Evolutionary conservation across 2,329 filamentous ascomycete species (phyloP).

Genomic region (Ophiostoma tasmaniense): DNA sequence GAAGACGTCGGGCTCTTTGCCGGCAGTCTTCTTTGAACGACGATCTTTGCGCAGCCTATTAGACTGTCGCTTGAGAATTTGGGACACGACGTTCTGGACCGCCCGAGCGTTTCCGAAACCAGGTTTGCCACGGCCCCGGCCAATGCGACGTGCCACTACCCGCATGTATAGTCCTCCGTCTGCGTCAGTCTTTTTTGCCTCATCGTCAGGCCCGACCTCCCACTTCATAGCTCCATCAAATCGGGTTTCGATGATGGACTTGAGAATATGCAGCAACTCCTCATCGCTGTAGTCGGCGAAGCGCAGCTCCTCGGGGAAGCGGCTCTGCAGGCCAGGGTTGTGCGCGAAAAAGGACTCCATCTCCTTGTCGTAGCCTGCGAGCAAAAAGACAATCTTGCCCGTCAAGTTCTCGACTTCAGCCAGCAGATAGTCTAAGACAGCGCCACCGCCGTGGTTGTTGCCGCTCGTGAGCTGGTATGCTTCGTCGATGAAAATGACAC

Average conservation of each 20-base stretch:
- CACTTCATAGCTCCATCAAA: slow-evolving; percentile 49
- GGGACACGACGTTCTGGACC: slow-evolving; percentile 51
- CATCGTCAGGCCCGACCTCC: slow-evolving; percentile 41
- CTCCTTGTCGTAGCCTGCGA: slow-evolving; percentile 64
- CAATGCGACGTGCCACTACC: slow-evolving; percentile 54
- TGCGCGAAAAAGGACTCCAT: slow-evolving; percentile 73
- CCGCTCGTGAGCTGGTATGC: slow-evolving; percentile 63
- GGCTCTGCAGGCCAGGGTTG: slow-evolving; percentile 61
- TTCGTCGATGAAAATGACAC: slow-evolving; percentile 70
- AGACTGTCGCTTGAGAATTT: slow-evolving; percentile 51
- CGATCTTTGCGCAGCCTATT: slow-evolving; percentile 44
- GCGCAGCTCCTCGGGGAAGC: slow-evolving; percentile 56
- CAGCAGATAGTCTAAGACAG: slow-evolving; percentile 62
- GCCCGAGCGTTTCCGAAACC: slow-evolving; percentile 68
- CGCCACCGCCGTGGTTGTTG: slow-evolving; percentile 47
- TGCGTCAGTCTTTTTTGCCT: not conserved
- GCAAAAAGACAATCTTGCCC: slow-evolving; percentile 61
- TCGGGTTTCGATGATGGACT: slow-evolving; percentile 43
- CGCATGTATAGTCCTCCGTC: slow-evolving; percentile 51
- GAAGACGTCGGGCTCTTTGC: slow-evolving; percentile 53
- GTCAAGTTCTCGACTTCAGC: slow-evolving; percentile 63
- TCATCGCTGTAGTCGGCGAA: slow-evolving; percentile 62
- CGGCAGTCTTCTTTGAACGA: slow-evolving; percentile 30
- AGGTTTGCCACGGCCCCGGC: slow-evolving; percentile 50
- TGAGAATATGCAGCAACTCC: slow-evolving; percentile 56